phyloP scores from a whole-genome alignment of 768 basidiomycete species.

The Mycena sanguinolenta region DNA sequence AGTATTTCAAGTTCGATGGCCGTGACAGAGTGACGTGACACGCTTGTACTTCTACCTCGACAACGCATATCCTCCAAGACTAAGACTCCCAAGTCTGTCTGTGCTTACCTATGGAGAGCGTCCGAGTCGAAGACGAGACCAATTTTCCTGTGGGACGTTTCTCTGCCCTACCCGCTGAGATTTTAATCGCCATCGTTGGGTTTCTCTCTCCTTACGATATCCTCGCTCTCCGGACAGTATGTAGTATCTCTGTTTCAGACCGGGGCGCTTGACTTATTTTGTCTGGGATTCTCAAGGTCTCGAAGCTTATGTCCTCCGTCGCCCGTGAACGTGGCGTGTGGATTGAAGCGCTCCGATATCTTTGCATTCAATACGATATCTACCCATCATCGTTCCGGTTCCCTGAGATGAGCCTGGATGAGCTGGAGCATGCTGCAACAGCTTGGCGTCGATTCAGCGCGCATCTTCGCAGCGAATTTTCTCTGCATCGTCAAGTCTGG shows the following conservation, averaged over 20 bases:
- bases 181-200: neutral
- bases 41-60: neutral
- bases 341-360: slow-evolving; percentile 20
- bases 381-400: slow-evolving; percentile 24
- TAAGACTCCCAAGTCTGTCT: neutral
- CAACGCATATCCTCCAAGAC: neutral
- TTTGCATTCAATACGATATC: slow-evolving; percentile 21
- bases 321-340: slow-evolving; percentile 27
- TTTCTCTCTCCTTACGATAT: neutral
- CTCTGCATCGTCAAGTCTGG: neutral
- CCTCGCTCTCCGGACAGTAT: neutral
- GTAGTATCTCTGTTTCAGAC: neutral
- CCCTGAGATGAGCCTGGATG: slow-evolving; percentile 4
- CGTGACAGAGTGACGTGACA: too few species aligned
- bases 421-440: slow-evolving; percentile 27
- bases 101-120: neutral
- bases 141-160: neutral
- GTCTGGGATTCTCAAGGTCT: slow-evolving; percentile 11
- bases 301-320: neutral
- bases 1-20: too few species aligned
- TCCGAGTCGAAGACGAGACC: neutral
- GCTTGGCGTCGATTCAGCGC: slow-evolving; percentile 15
- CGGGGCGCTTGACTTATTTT: neutral
- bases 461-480: slow-evolving; percentile 13
- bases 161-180: neutral